A percentile compares a stretch with the other conserved stretches of the same genome.
These are phyloP conservation scores for Annulohypoxylon nitens DNA, from an alignment of 495 filamentous ascomycete genomes.

Conservation along the genomic window DNA sequence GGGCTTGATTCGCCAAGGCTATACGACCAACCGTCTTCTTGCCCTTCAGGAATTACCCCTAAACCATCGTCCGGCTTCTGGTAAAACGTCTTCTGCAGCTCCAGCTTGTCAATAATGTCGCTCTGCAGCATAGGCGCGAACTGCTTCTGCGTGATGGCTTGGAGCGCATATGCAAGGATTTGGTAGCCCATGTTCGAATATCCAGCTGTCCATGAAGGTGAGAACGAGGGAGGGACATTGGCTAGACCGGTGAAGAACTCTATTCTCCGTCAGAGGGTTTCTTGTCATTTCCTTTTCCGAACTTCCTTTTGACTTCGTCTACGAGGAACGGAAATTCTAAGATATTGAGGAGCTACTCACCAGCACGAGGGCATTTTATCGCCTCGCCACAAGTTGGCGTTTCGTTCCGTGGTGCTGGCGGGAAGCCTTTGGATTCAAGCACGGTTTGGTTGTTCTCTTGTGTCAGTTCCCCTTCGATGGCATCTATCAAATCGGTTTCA, in stretches of 20 bases:
- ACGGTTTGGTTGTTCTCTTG: constrained; percentile 54
- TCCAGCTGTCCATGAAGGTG: constrained; percentile 62
- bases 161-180: constrained; percentile 67
- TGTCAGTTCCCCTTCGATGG: constrained; percentile 58
- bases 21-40: constrained; percentile 51
- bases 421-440: constrained; percentile 55
- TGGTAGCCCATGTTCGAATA: constrained; percentile 71
- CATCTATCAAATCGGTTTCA: constrained; percentile 51
- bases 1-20: constrained; percentile 58
- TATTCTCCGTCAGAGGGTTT: constrained; percentile 30
- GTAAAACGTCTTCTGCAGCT: constrained; percentile 58
- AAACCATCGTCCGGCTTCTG: constrained; percentile 48
- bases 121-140: constrained; percentile 61
- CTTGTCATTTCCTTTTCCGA: background rate
- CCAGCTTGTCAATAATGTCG: constrained; percentile 61
- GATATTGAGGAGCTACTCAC: constrained; percentile 41
- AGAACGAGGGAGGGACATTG: constrained; percentile 61
- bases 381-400: constrained; percentile 56
- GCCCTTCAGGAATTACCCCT: constrained; percentile 54
- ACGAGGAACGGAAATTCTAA: background rate
- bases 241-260: constrained; percentile 68
- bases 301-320: background rate
- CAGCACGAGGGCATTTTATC: constrained; percentile 53
- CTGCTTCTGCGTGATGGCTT: constrained; percentile 63
- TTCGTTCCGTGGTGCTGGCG: constrained; percentile 56